These are phyloP conservation scores for Sutorius australiensis DNA, from an alignment of 768 basidiomycete genomes.

Conservation along the genomic window DNA sequence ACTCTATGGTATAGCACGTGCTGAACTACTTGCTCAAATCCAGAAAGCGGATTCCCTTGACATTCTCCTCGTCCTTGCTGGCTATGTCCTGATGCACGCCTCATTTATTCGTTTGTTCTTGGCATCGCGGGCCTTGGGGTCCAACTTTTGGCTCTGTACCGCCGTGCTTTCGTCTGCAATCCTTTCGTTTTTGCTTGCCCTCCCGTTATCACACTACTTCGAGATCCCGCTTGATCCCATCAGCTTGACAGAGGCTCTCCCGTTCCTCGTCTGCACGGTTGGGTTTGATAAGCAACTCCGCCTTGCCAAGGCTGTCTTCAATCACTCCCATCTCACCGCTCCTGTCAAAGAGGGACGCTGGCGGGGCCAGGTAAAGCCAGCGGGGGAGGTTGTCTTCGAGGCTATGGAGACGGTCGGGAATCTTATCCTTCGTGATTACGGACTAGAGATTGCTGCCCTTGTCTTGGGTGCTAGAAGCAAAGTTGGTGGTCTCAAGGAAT, in stretches of 20 bases:
- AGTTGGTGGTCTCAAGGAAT: constrained; percentile 87
- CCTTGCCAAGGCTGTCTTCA: constrained; percentile 85
- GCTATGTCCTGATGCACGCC: constrained; percentile 93
- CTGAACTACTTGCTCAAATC: constrained; percentile 15
- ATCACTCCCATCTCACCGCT: constrained; percentile 61
- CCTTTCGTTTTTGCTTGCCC: constrained; percentile 79
- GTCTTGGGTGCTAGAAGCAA: constrained; percentile 81
- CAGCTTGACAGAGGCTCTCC: constrained; percentile 89
- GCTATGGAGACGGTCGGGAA: constrained; percentile 76
- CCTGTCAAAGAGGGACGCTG: constrained; percentile 39
- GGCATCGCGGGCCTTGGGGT: constrained; percentile 82
- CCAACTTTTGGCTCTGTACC: constrained; percentile 60
- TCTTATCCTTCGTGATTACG: constrained; percentile 88
- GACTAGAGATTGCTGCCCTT: constrained; percentile 87
- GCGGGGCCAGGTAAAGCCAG: constrained; percentile 59
- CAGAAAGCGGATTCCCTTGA: constrained; percentile 94
- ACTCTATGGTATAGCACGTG: neutral
- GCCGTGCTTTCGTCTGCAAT: constrained; percentile 79
- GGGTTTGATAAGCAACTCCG: constrained; percentile 97
- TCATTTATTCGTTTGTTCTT: constrained; percentile 91
- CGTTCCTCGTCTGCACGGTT: constrained; percentile 96
- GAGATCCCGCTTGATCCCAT: constrained; percentile 90
- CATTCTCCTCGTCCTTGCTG: constrained; percentile 89
- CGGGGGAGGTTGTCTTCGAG: constrained; percentile 80
- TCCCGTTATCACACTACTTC: constrained; percentile 73